A percentile compares a stretch with the other conserved stretches of the same genome.
phyloP scores from a whole-genome alignment of 176 grass and related monocot species.

The Cenchrus americanus region DNA sequence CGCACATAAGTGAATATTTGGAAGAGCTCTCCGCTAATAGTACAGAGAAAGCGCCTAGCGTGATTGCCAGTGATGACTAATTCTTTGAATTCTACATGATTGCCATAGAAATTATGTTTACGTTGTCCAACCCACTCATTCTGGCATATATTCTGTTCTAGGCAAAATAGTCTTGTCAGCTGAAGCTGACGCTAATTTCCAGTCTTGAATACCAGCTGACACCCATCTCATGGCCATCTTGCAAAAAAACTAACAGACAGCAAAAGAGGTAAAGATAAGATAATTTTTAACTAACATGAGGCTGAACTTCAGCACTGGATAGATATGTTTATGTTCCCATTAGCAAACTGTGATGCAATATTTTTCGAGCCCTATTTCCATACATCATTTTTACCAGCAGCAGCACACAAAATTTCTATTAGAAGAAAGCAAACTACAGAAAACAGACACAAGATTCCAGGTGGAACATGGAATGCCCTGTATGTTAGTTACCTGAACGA shows the following conservation, averaged over 20 bases:
- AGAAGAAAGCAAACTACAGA: neutral
- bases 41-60: neutral
- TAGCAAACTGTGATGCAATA: slow-evolving; percentile 51
- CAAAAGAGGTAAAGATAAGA: neutral
- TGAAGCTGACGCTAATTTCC: neutral
- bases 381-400: slow-evolving; percentile 54
- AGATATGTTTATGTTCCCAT: slow-evolving; percentile 60
- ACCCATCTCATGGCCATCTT: neutral
- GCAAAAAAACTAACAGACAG: slow-evolving; percentile 1
- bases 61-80: neutral
- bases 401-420: slow-evolving; percentile 35
- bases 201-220: neutral
- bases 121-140: neutral
- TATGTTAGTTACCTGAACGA: slow-evolving; percentile 31
- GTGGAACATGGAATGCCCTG: neutral
- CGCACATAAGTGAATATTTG: neutral
- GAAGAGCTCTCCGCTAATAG: neutral
- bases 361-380: slow-evolving; percentile 58
- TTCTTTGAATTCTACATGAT: slow-evolving; percentile 2
- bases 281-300: slow-evolving; percentile 50
- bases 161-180: neutral
- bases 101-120: neutral
- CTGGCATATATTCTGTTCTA: neutral
- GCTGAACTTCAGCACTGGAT: slow-evolving; percentile 35
- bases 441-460: neutral